Evolutionary conservation across 176 grass and related monocot species (phyloP).

Genomic region (Olyra latifolia): DNA sequence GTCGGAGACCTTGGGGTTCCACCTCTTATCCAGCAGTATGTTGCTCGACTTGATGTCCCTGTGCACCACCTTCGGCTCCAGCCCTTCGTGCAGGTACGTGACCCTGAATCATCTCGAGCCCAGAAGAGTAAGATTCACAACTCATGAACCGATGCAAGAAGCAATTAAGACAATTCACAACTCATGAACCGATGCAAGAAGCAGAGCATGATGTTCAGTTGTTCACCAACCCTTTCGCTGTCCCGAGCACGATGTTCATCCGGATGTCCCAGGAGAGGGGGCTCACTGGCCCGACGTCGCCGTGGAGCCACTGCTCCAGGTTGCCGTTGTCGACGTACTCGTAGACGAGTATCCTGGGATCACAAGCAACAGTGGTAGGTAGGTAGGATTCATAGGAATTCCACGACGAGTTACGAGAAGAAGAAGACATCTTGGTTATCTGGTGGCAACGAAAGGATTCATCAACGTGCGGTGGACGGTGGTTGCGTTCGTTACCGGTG

Average conservation of each 20-base stretch:
- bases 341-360: constrained; percentile 79
- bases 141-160: neutral
- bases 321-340: constrained; percentile 89
- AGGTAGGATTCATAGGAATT: neutral
- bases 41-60: constrained; percentile 94
- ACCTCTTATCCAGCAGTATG: constrained; percentile 78
- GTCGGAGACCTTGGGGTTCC: constrained; percentile 83
- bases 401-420: neutral
- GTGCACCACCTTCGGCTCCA: constrained; percentile 94
- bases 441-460: neutral
- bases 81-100: constrained; percentile 86
- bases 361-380: constrained; percentile 33
- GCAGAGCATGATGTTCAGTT: neutral
- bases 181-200: neutral
- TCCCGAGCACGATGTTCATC: constrained; percentile 78
- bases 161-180: neutral
- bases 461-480: constrained; percentile 1
- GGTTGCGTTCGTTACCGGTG: constrained; percentile 37
- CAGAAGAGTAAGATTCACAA: neutral
- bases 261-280: constrained; percentile 76
- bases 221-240: constrained; percentile 65
- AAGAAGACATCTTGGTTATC: neutral
- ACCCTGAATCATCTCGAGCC: constrained; percentile 42
- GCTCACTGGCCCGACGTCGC: constrained; percentile 57
- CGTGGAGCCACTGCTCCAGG: constrained; percentile 92